Conservation (phyloP, 305 asterid genomes). For the Plantago lanceolata region DNA sequence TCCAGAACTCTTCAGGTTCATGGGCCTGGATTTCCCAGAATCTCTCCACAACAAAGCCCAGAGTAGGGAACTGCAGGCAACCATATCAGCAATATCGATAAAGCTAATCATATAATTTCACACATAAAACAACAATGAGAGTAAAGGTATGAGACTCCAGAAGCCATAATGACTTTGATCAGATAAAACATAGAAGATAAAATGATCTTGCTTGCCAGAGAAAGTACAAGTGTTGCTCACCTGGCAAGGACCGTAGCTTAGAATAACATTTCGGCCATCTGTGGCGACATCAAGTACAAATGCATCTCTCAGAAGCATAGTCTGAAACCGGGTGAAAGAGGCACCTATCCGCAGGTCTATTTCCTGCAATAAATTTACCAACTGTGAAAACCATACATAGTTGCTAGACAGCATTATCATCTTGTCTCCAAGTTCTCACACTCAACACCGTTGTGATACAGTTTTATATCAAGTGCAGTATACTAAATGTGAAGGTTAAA, state of each 20-base stretch:
- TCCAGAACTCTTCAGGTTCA: constrained; percentile 97
- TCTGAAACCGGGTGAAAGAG: constrained; percentile 96
- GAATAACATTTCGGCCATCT: constrained; percentile 62
- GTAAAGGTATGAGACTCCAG: constrained; percentile 1
- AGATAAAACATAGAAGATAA: constrained; percentile 14
- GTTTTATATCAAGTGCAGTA: neutral
- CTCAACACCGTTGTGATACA: constrained; percentile 14
- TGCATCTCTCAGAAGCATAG: constrained; percentile 85
- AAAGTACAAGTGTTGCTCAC: constrained; percentile 33
- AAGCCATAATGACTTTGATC: neutral
- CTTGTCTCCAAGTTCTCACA: constrained; percentile 18
- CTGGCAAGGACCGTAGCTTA: constrained; percentile 99
- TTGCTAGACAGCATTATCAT: constrained; percentile 13
- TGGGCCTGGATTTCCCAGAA: constrained; percentile 96
- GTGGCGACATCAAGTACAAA: constrained; percentile 64
- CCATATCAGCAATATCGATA: constrained; percentile 19
- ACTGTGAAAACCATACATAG: constrained; percentile 18
- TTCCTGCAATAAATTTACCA: constrained; percentile 56
- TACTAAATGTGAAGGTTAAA: neutral
- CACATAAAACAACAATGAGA: constrained; percentile 17
- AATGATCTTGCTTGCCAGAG: constrained; percentile 22
- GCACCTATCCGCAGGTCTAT: constrained; percentile 98
- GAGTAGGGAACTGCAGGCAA: constrained; percentile 81
- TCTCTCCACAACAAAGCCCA: constrained; percentile 94
- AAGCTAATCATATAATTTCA: constrained; percentile 6